Conservation (phyloP, 164 flowering plant genomes). For the Saururus chinensis region DNA sequence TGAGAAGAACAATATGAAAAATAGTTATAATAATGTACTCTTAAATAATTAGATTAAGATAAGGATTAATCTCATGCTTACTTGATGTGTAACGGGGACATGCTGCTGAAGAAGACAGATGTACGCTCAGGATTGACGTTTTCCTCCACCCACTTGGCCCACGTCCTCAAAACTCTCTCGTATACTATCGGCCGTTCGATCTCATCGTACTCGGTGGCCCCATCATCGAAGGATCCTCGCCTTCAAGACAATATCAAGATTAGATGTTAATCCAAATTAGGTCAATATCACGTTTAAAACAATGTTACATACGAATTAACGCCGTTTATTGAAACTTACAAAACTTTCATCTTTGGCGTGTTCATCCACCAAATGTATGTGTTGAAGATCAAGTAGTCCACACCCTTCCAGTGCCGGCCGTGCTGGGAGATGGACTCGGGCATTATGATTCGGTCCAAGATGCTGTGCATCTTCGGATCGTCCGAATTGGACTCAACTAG, state of each 20-base stretch:
- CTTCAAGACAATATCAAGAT: slow-evolving; percentile 14
- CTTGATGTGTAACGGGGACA: slow-evolving; percentile 98
- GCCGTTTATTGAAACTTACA: slow-evolving; percentile 39
- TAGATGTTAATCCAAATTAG: neutral
- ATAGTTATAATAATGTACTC: no score
- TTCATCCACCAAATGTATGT: slow-evolving; percentile 99
- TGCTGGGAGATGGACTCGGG: slow-evolving; percentile 79
- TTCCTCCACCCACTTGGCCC: slow-evolving; percentile 84
- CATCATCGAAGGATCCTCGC: slow-evolving; percentile 82
- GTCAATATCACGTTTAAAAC: neutral
- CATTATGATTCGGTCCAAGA: slow-evolving; percentile 72
- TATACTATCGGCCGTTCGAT: slow-evolving; percentile 77
- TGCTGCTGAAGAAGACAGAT: slow-evolving; percentile 76
- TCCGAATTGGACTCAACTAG: slow-evolving; percentile 94
- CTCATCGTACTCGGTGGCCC: slow-evolving; percentile 76
- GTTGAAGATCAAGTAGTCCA: slow-evolving; percentile 77
- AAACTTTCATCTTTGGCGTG: slow-evolving; percentile 69
- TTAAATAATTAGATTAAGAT: no score
- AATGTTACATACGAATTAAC: neutral
- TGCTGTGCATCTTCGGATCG: slow-evolving; percentile 84
- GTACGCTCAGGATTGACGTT: slow-evolving; percentile 70
- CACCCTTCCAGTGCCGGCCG: slow-evolving; percentile 68
- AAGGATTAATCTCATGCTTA: slow-evolving; percentile 12
- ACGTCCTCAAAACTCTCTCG: slow-evolving; percentile 65
- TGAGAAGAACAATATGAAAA: no score